A percentile compares a stretch with the other conserved stretches of the same genome.
phyloP scores from a whole-genome alignment of 2,329 filamentous ascomycete genomes.

The Nigrospora osmanthi region DNA sequence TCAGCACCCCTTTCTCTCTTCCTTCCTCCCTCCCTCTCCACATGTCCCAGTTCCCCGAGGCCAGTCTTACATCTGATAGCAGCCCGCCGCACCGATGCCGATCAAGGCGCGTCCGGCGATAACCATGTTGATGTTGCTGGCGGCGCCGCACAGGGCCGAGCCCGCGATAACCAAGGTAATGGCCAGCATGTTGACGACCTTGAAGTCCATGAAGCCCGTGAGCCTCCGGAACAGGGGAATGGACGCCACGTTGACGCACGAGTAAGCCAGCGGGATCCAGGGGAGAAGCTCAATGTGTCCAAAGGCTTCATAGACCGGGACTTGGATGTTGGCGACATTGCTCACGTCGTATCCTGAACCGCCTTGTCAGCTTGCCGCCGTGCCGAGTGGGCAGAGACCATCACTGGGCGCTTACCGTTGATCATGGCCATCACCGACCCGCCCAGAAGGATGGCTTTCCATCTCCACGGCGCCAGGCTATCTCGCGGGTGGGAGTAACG shows the following conservation, averaged over 20 bases:
- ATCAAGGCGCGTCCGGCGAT: slow-evolving; percentile 24
- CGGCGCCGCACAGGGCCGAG: slow-evolving; percentile 19
- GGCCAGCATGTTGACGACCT: slow-evolving; percentile 16
- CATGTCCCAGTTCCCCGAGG: background rate
- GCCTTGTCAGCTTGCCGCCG: background rate
- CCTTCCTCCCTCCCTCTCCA: too few species aligned
- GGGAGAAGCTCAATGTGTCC: slow-evolving; percentile 27
- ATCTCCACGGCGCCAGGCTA: slow-evolving; percentile 11
- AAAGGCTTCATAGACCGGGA: slow-evolving; percentile 46
- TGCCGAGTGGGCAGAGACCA: background rate
- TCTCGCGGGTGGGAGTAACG: slow-evolving; percentile 1
- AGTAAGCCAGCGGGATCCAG: slow-evolving; percentile 29
- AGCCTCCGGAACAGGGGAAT: slow-evolving; percentile 25
- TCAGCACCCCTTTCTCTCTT: background rate
- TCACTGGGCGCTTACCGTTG: slow-evolving; percentile 7
- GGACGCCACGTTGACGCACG: slow-evolving; percentile 22
- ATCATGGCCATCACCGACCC: slow-evolving; percentile 11
- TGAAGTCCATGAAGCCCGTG: slow-evolving; percentile 22
- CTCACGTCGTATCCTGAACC: slow-evolving; percentile 30
- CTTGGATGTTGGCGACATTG: slow-evolving; percentile 46
- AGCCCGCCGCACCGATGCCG: slow-evolving; percentile 19
- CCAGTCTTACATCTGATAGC: slow-evolving; percentile 22
- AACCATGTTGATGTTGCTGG: slow-evolving; percentile 17
- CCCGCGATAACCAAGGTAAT: slow-evolving; percentile 19
- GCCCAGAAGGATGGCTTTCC: slow-evolving; percentile 10